Base-by-base conservation (phyloP, 345 rosid genomes). In the Erodium maritimum region DNA sequence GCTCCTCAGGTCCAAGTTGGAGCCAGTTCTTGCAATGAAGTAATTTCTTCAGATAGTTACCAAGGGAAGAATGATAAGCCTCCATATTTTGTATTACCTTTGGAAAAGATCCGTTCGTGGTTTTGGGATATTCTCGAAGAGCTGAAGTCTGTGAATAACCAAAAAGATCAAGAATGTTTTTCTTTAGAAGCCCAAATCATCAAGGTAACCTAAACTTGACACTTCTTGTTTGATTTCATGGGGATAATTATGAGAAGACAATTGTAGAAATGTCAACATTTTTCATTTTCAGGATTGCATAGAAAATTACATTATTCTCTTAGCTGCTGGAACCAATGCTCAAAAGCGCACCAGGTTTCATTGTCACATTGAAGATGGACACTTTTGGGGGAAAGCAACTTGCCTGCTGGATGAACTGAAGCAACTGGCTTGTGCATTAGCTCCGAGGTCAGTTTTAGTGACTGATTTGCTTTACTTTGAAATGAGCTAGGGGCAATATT, bases 1-100 rank as follows among this genome's bases (percentile, higher is more conserved):
- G 73, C 68, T 73, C 46, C 46, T 37, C 46, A 11, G 46, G 14
- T 5, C 46, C 46, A 37, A 37, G 13, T 37, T 12, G 10, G 46
- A 37, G 46, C 46, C 14, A 12, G 13, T 37, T 37, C 46, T 5
- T 5, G 11, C 46, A 37, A 12, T 37, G 46, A 37, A 37, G 46
- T 37, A 37, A 5, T 37, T 37, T 37, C 14, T 6, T 37, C 46
- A 37, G 46, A 37, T 4, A 37, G 33, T n/a, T n/a, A n/a, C n/a
- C n/a, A n/a, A n/a, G n/a, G n/a, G n/a, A n/a, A 29, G 34, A 29
- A 3, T 29, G 34, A 29, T 37, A 25, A 25, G 33, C 46, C 1
- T 4, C 46, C 10, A 37, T 12, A 5, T 37, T 37, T 12, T 5
- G 46, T 5, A 6, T 37, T 37, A 37, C 2, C 46, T 37, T 11